Evolutionary conservation across 805 yeast species (phyloP), one percentile per base, ranked within the genome.

Genomic region (Saturnispora besseyi): DNA sequence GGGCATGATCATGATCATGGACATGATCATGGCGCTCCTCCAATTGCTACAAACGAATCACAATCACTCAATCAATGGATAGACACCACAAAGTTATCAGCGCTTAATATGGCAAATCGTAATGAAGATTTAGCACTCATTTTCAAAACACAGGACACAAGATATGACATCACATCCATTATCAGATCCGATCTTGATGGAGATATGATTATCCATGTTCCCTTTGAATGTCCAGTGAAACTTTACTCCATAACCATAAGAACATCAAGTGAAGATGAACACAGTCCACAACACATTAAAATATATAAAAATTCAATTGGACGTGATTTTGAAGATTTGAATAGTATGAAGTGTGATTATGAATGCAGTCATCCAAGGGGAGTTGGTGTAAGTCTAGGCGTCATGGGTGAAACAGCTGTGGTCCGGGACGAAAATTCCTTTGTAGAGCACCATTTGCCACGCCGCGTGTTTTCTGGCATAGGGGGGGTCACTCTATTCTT

Each of bases 391-490:
- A 64, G 61, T 9, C 78, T 75, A 48, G 76, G 71, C 31, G 74
- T 77, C 4, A 81, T 87, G 58, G 86, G 83, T 0, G 96, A 90
- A 6, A 55, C 61, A 12, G 70, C 29, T 6, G 29, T 26, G 29
- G 29, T 73, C n/a, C 63, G 59, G 9, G 78, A 75, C 48, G 75
- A 71, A 32, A 57, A 62, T 33, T 74, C 78, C 5, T 83, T 88
- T 59, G 87, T 84, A 0, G 97, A 91, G 63, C 95, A 87, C 62
- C 81, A 78, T 51, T 65, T 89, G 30, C 95, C 95, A 21, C 72
- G 96, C 28, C 81, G 82, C 49, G 65, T 70, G 31, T 89, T 88
- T 63, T 79, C 87, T 34, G 85, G 86, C 46, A 78, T 84, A 13
- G 76, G 78, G 11, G 77, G 80, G 7, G 59, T 91, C 53, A 77